Evolutionary conservation across 768 basidiomycete genomes (phyloP).

Genomic region (Cystobasidium ongulense): DNA sequence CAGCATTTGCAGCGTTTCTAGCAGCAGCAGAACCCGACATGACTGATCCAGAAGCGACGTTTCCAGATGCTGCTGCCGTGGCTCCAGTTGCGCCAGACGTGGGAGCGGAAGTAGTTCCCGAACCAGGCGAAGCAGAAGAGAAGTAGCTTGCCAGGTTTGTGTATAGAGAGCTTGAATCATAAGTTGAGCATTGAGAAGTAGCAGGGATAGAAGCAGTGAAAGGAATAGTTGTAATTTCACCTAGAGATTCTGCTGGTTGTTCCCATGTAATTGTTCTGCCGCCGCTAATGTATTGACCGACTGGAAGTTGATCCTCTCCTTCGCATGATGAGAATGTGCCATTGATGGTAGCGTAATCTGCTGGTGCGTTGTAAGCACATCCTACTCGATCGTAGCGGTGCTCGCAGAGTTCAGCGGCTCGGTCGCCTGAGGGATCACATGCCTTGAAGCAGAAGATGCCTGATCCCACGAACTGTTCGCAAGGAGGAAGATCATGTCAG

Average conservation of each 20-base stretch:
- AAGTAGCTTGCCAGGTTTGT: constrained; percentile 26
- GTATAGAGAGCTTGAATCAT: constrained; percentile 36
- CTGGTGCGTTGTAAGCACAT: constrained; percentile 64
- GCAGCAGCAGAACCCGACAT: not conserved
- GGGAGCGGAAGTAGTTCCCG: constrained; percentile 7
- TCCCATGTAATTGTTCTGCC: constrained; percentile 27
- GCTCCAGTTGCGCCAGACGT: not conserved
- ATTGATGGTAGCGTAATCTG: constrained; percentile 51
- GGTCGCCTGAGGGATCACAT: constrained; percentile 50
- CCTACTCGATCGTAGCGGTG: constrained; percentile 57
- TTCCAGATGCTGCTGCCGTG: not conserved
- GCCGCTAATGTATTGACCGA: constrained; percentile 32
- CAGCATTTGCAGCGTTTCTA: not conserved
- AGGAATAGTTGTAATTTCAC: constrained; percentile 39
- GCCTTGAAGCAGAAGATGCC: constrained; percentile 61
- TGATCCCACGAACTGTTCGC: not conserved
- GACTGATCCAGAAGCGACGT: not conserved
- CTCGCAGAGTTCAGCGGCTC: constrained; percentile 55
- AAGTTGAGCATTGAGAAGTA: constrained; percentile 41
- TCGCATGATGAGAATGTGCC: constrained; percentile 60
- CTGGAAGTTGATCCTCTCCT: constrained; percentile 57
- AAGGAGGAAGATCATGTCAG: not conserved
- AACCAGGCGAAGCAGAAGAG: not conserved
- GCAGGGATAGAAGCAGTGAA: constrained; percentile 42
- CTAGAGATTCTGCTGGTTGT: constrained; percentile 40